phyloP scores from a whole-genome alignment of 169 alveolate genomes.

The Neospora caninum region DNA sequence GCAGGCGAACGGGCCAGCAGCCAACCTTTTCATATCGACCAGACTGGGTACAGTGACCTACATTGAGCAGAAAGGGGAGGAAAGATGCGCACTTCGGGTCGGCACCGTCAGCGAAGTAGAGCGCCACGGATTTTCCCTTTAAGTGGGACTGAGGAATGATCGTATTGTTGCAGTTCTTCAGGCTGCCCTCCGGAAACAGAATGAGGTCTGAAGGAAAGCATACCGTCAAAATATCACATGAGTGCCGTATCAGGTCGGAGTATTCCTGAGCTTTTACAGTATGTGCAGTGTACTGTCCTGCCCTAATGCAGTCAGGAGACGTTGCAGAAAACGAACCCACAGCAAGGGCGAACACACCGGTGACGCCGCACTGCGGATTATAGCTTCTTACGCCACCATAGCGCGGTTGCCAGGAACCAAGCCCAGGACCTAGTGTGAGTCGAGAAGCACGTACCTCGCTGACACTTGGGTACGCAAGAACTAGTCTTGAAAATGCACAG shows the following conservation, averaged over 20 bases:
- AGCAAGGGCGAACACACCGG: too few relatives aligned
- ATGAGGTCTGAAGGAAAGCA: constrained; percentile 69
- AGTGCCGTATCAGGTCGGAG: background rate
- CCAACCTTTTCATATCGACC: background rate
- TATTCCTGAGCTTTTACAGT: background rate
- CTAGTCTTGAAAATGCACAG: too few relatives aligned
- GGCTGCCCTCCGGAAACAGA: constrained; percentile 78
- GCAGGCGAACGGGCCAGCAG: background rate
- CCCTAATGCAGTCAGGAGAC: background rate
- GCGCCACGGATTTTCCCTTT: constrained; percentile 78
- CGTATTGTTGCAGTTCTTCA: constrained; percentile 73
- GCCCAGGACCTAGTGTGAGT: background rate
- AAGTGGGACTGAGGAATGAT: constrained; percentile 73
- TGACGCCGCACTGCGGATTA: background rate
- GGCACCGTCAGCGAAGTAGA: constrained; percentile 76
- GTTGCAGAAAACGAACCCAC: background rate
- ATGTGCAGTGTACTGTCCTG: background rate
- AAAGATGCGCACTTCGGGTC: constrained; percentile 78
- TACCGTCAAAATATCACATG: background rate
- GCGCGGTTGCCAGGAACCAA: background rate
- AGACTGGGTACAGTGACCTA: background rate
- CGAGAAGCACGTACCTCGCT: background rate
- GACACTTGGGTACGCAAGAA: background rate
- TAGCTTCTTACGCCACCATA: background rate
- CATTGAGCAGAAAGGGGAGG: constrained; percentile 77